Conservation (phyloP, 768 basidiomycete species). For the Pulveroboletus sp. region DNA sequence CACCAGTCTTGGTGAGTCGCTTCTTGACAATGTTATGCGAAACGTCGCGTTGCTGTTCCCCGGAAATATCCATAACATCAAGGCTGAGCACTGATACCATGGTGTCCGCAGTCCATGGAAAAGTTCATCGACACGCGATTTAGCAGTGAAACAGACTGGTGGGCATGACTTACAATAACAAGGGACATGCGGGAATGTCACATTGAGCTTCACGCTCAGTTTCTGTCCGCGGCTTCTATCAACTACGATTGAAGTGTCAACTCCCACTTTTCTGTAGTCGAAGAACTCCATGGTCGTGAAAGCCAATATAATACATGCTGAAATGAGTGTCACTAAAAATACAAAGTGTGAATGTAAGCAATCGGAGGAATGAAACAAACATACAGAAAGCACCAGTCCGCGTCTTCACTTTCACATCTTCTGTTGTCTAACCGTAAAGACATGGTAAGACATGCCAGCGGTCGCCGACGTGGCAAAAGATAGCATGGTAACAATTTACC, state of each 20-base stretch:
- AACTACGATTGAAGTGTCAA: conserved; percentile 91
- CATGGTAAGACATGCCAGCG: conserved; percentile 9
- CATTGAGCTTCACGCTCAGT: conserved; percentile 84
- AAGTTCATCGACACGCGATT: not conserved
- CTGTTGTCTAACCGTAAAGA: conserved; percentile 70
- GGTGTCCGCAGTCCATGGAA: not conserved
- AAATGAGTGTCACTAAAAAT: conserved; percentile 80
- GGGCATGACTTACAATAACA: conserved; percentile 78
- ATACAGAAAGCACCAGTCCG: conserved; percentile 87
- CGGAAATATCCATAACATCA: conserved; percentile 98
- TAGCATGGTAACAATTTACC: conserved; percentile 44
- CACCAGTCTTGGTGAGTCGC: conserved; percentile 62
- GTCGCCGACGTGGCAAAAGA: conserved; percentile 6
- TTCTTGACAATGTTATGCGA: conserved; percentile 88
- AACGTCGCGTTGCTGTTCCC: conserved; percentile 89
- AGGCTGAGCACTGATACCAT: conserved; percentile 75
- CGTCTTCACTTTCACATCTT: conserved; percentile 99
- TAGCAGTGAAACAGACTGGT: not conserved
- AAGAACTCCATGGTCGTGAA: conserved; percentile 94
- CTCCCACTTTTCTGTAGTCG: conserved; percentile 84
- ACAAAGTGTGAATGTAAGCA: conserved; percentile 2
- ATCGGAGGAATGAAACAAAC: conserved; percentile 26
- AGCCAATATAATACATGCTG: conserved; percentile 87
- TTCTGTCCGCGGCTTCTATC: conserved; percentile 96
- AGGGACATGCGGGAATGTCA: conserved; percentile 95